phyloP scores from a whole-genome alignment of 2,329 filamentous ascomycete genomes.

The Penicillium hordei region DNA sequence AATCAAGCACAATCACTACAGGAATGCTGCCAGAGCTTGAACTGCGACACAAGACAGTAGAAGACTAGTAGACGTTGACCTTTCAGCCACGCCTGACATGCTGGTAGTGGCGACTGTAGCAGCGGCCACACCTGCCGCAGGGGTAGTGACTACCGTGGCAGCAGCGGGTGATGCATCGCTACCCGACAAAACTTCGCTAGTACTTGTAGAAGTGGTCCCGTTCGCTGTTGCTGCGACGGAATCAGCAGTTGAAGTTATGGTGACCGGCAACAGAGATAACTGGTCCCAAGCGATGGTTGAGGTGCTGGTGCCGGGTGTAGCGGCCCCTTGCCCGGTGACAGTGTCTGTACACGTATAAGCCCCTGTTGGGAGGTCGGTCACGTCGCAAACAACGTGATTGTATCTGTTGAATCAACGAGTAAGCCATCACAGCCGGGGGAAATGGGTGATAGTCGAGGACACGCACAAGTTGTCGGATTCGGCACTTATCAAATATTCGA shows the following conservation, averaged over 20 bases:
- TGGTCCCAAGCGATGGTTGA: conserved; percentile 9
- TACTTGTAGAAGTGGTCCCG: neutral
- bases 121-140: neutral
- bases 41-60: neutral
- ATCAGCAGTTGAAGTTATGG: conserved; percentile 18
- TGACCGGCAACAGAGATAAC: conserved; percentile 21
- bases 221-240: conserved; percentile 6
- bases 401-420: conserved; percentile 9
- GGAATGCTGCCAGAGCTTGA: neutral
- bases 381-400: conserved; percentile 16
- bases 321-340: conserved; percentile 13
- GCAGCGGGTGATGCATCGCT: neutral
- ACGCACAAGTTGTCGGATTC: conserved; percentile 11
- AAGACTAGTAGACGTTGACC: neutral
- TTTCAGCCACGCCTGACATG: neutral
- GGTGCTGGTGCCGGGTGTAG: conserved; percentile 16
- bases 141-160: neutral
- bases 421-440: fast-evolving
- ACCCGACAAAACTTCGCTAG: neutral
- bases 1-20: neutral
- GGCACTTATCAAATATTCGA: conserved; percentile 13
- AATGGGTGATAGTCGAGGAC: neutral
- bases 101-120: neutral
- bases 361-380: conserved; percentile 19
- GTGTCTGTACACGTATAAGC: conserved; percentile 23